Base-by-base conservation (phyloP, 805 yeast species). In the Suhomyces kilbournensis region DNA sequence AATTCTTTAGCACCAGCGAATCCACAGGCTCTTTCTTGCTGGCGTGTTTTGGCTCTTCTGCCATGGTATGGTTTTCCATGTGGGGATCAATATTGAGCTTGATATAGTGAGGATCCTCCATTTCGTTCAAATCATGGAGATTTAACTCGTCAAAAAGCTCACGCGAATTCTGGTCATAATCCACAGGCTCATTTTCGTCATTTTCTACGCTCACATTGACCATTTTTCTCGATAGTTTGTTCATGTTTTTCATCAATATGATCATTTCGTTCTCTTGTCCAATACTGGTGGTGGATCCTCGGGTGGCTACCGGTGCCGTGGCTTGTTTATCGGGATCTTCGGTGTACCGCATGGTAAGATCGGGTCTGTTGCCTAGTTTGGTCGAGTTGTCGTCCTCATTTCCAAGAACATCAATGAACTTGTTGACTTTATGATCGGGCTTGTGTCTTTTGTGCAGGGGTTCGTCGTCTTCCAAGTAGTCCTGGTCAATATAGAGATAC, bases 221-320 rank as follows among this genome's bases (percentile, higher is more conserved):
- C 87, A 93, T 86, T 58, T 91, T 83, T 53, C 89, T 84, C 64
- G 96, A 86, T 47, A 93, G 73, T 54, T 91, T 81, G 70, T 93
- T 93, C 94, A 93, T 91, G 56, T 96, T 90, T 58, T 87, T 80
- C 73, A 94, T 77, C 17, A 91, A 83, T 15, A 87, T 82, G 15
- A 89, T 78, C 59, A 91, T 82, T 57, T 89, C 96, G 30, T 78
- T 79, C 49, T 81, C 82, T 12, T 57, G 22, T 17, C 57, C 61
- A 1, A 23, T 19, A 42, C 51, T 54, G 38, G 26, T 44, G 52
- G 15, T 51, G 48, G n/a, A 40, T 19, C 30, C 26, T 17, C 46
- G 14, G 14, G 17, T 46, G 10, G 23, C 10, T n/a, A 10, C 38
- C 4, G 38, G 46, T 3, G 51, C 14, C 1, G 46, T 15, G 7